phyloP scores from a whole-genome alignment of 768 basidiomycete genomes.

The Boletus speciosus region DNA sequence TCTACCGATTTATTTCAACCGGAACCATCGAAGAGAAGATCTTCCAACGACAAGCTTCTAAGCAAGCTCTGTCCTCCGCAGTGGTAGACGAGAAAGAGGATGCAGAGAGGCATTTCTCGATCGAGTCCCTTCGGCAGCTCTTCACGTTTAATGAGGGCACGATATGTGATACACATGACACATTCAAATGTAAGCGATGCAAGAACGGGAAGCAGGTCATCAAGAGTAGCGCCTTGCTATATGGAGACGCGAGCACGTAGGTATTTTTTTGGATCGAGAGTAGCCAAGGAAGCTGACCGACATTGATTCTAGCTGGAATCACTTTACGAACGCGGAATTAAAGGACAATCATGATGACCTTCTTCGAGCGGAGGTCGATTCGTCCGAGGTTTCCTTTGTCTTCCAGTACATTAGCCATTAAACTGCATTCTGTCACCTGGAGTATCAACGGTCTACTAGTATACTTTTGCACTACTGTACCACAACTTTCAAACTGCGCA shows the following conservation, averaged over 20 bases:
- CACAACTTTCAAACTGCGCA: no score
- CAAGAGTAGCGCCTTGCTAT: constrained; percentile 83
- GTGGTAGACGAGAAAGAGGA: constrained; percentile 98
- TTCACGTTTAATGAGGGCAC: constrained; percentile 90
- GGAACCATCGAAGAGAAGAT: constrained; percentile 99
- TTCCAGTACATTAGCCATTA: constrained; percentile 96
- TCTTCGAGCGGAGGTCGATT: constrained; percentile 81
- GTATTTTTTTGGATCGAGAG: constrained; percentile 33
- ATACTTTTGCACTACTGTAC: not conserved
- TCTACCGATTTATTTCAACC: constrained; percentile 96
- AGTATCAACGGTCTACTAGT: constrained; percentile 8
- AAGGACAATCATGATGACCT: constrained; percentile 94
- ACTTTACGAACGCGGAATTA: constrained; percentile 86
- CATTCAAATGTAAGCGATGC: constrained; percentile 95
- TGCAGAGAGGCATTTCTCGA: constrained; percentile 90
- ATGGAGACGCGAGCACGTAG: constrained; percentile 97
- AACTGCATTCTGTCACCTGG: not conserved
- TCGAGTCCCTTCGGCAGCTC: constrained; percentile 83
- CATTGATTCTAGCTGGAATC: constrained; percentile 77
- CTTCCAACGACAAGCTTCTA: constrained; percentile 94
- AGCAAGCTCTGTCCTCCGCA: constrained; percentile 95
- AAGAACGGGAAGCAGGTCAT: constrained; percentile 78
- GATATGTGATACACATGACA: constrained; percentile 92
- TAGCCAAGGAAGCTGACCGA: not conserved
- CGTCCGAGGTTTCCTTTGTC: constrained; percentile 86